Evolutionary conservation across 306 rosid species (phyloP).

Genomic region (Ammopiptanthus mongolicus): DNA sequence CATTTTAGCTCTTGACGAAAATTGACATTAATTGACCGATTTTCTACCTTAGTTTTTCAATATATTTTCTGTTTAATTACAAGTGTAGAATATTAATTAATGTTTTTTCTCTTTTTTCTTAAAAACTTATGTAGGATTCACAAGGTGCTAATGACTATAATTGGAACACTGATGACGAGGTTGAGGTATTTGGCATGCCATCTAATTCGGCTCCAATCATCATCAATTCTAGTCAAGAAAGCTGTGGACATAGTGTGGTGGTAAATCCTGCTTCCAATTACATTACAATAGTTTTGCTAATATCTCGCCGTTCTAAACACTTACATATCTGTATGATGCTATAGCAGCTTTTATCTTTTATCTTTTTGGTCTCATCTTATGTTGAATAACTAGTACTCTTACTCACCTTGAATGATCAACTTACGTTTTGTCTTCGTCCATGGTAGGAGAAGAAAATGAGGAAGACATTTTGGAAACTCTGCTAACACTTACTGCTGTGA

Average conservation of each 20-base stretch:
- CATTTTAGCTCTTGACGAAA: background rate
- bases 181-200: conserved; percentile 18
- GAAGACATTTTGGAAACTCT: conserved; percentile 26
- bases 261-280: background rate
- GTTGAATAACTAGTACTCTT: background rate
- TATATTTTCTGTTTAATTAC: background rate
- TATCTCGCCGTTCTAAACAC: background rate
- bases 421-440: background rate
- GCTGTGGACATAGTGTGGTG: background rate
- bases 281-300: background rate
- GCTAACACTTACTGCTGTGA: background rate
- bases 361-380: background rate
- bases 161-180: conserved; percentile 24
- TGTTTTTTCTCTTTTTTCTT: background rate
- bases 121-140: background rate
- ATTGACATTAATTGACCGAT: background rate
- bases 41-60: background rate
- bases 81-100: background rate
- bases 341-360: too few species aligned
- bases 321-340: too few species aligned
- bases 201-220: background rate
- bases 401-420: background rate
- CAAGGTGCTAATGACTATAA: background rate
- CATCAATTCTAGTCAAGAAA: background rate
- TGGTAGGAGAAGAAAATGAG: conserved; percentile 12